Conservation (phyloP, 192 early-diverging fungal genomes). For the Kickxella alabastrina region DNA sequence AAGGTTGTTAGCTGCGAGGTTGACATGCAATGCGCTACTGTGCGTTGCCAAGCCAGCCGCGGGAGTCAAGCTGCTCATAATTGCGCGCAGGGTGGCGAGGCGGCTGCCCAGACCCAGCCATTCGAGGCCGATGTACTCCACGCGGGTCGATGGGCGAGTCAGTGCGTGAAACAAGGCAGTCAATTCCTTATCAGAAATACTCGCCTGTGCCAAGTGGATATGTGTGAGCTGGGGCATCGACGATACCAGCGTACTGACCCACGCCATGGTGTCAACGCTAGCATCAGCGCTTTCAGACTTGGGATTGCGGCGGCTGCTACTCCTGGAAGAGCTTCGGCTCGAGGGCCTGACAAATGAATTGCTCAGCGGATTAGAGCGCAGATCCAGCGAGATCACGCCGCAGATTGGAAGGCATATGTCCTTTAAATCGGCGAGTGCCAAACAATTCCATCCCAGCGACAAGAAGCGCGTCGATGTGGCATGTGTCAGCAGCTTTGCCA, state of each 20-base stretch:
- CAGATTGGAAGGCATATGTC: constrained; percentile 2
- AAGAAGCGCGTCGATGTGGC: constrained; percentile 20
- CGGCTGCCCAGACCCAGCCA: constrained; percentile 43
- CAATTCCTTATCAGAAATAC: constrained; percentile 19
- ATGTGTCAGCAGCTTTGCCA: constrained; percentile 29
- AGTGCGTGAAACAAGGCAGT: constrained; percentile 22
- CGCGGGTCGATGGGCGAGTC: constrained; percentile 1
- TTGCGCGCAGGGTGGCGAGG: constrained; percentile 23
- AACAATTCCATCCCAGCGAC: constrained; percentile 47
- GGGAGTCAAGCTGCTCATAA: constrained; percentile 17
- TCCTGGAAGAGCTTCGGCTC: constrained; percentile 2
- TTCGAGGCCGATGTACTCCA: constrained; percentile 48
- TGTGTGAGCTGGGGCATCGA: constrained; percentile 33
- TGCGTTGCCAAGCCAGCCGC: background rate
- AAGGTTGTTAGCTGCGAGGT: constrained; percentile 41
- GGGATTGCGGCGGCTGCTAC: background rate
- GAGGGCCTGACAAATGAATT: constrained; percentile 1
- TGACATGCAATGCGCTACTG: constrained; percentile 21
- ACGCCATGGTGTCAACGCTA: background rate
- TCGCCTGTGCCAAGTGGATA: constrained; percentile 34
- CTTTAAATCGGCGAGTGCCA: constrained; percentile 28
- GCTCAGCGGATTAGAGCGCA: constrained; percentile 43
- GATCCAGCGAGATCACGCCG: constrained; percentile 21
- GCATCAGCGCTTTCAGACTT: background rate
- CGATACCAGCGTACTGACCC: constrained; percentile 19